Base-by-base conservation (phyloP, 495 filamentous ascomycete species). In the Hypoxylon fragiforme region DNA sequence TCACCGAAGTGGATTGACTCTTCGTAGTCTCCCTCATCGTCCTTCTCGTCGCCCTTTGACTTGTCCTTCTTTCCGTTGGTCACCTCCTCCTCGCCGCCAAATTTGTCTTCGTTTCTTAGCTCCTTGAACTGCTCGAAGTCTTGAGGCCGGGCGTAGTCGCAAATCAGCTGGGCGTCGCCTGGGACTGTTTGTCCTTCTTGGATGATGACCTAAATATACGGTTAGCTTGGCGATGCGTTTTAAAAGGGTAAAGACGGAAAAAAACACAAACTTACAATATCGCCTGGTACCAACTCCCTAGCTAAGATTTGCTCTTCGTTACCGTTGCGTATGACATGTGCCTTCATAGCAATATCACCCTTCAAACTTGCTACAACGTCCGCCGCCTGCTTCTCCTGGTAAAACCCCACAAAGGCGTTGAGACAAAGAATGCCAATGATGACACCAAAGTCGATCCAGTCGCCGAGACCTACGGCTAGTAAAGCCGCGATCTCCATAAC, bases 401-500 rank as follows among this genome's bases (percentile, higher is more conserved):
- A 92, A 82, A 87, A 92, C 75, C 88, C 88, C 67, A 90, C 88
- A 41, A 77, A 70, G n/a, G 88, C 88, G 75, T 92, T 92, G 50
- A 92, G 84, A 57, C 85, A 73, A 21, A 91, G 70, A 58, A 91
- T 90, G 68, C 84, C 88, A 50, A 88, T 85, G 69, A 91, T 91
- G 61, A 91, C 87, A 76, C 88, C 88, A 47, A 90, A 87, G 68
- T 91, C 88, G 53, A 91, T 79, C 86, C 86, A 91, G 67, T 90
- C 88, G 66, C 81, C 81, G 54, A 91, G 82, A 81, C 87, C 88
- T 65, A 86, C 86, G 67, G 88, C 85, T 55, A 92, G 73, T 19
- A 90, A 69, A 59, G 89, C 87, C 77, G 88, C 88, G 63, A 92
- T 64, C 83, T 92, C 87, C 88, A 92, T 91, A 66, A 90, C 88